Evolutionary conservation across 2,329 filamentous ascomycete genomes (phyloP), one percentile per base, ranked within the genome.

Genomic region (Microdochium paspali): DNA sequence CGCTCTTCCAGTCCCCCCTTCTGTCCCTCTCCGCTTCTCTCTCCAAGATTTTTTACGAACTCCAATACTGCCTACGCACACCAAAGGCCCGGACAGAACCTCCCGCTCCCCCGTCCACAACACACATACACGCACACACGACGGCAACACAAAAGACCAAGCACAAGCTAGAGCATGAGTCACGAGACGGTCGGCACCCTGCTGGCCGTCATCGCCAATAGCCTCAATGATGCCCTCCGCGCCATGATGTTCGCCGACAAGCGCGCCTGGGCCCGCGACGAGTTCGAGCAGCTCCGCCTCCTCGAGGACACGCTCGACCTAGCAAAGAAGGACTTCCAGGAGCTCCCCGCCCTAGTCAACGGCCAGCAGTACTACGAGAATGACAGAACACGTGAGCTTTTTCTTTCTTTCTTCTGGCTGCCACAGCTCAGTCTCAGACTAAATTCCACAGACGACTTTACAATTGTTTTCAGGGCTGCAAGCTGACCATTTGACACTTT

Each of bases 241-340:
- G 73, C 73, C 54, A 65, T 81, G 57, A 68, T 68, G 63, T 70
- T 77, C 54, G 71, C 76, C 55, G 77, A 81, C 61, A 80, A 79
- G 63, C 69, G 70, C 42, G 71, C 74, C 51, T 81, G 78, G 78
- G 74, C 72, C 0, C 65, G 68, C 21, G 76, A 80, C 66, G 77
- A 81, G 65, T 73, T 77, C 58, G 77, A 80, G 57, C 78, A 81
- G 64, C 61, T 74, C 49, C 73, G 70, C 48, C 71, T 74, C 44
- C 66, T 82, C 47, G 72, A 79, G 55, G 66, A 69, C 30, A 67
- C 71, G n/a, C 67, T 82, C 46, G 75, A 80, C 58, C 76, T 79
- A 54, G 78, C 78, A 48, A 77, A 74, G 62, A 72, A 70, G 59
- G 77, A 82, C 62, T 82, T 80, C 53, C 77, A 81, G 63, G 71